A percentile compares a stretch with the other conserved stretches of the same genome.
Evolutionary conservation across 257 asterid species (phyloP).

Genomic region (Nicotiana tabacum): DNA sequence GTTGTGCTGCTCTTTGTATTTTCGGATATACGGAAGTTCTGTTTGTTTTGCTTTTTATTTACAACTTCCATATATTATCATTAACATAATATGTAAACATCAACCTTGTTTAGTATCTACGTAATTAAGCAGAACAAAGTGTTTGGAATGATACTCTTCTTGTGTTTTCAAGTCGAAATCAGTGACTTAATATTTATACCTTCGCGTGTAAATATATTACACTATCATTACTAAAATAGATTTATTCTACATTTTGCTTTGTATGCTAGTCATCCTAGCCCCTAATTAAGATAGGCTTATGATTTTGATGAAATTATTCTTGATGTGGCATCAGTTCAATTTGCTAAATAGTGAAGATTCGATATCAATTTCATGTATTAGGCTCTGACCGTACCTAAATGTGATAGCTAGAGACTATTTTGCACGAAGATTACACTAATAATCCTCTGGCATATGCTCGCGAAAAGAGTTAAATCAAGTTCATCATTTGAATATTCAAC

Average conservation of each 20-base stretch:
- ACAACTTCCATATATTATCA: background rate
- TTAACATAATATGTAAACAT: background rate
- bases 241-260: no score
- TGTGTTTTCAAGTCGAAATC: background rate
- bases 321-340: background rate
- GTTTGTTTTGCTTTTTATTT: background rate
- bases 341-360: background rate
- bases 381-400: background rate
- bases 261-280: background rate
- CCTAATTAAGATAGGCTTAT: background rate
- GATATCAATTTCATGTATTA: background rate
- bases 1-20: constrained; percentile 12
- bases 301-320: background rate
- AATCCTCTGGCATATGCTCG: background rate
- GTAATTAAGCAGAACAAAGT: background rate
- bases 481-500: background rate
- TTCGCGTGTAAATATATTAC: background rate
- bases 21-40: background rate
- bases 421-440: background rate
- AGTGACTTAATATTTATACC: background rate
- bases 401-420: background rate
- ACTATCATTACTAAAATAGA: background rate
- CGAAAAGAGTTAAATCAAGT: background rate
- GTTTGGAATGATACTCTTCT: no score
- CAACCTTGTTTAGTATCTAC: background rate